Base-by-base conservation (phyloP, 1,284 basidiomycete species). In the Ustilago curta region DNA sequence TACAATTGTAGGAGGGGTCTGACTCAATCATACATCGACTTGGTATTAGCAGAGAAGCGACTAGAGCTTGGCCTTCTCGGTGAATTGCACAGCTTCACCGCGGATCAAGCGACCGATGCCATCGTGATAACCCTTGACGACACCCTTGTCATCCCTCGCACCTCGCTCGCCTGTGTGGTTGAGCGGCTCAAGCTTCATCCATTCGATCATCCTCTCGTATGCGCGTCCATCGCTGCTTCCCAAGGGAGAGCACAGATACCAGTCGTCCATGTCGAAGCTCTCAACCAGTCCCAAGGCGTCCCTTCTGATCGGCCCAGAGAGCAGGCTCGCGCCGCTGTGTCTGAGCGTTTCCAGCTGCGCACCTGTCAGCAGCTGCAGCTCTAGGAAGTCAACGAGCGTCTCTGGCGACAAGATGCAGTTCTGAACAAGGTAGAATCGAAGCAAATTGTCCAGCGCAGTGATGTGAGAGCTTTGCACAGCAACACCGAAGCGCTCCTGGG, bases 161-260 rank as follows among this genome's bases (percentile, higher is more conserved):
- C 75, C 78, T 6, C 54, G 25, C 32, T 75, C 61, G 8, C 78
- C 77, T 3, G 53, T 47, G 16, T 79, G 77, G 25, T 80, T 80
- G 48, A 80, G 62, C 1, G 78, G 77, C 43, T 80, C 78, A n/a
- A 57, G 55, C 56, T 74, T 74, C 77, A 80, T 79, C 70, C 77
- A 80, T 31, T 77, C 77, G n/a, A 80, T 63, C 73, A 80, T 76
- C 14, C 78, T 53, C 47, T 80, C 70, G 53, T 80, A 80, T 0
- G 74, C 78, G 2, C 78, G 47, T 0, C 77, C 78, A 44, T 79
- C 77, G 42, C 67, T 77, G 52, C 61, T 65, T 12, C 71, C 78
- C 27, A 80, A 53, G 4, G 78, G 77, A 25, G 68, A 71, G 59
- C 71, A 79, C 14, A 80, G 70, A 48, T 80, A 80, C 77, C 77